Evolutionary conservation across 2,329 filamentous ascomycete species (phyloP), one percentile per base, ranked within the genome.

Genomic region (Leptographium procerum): DNA sequence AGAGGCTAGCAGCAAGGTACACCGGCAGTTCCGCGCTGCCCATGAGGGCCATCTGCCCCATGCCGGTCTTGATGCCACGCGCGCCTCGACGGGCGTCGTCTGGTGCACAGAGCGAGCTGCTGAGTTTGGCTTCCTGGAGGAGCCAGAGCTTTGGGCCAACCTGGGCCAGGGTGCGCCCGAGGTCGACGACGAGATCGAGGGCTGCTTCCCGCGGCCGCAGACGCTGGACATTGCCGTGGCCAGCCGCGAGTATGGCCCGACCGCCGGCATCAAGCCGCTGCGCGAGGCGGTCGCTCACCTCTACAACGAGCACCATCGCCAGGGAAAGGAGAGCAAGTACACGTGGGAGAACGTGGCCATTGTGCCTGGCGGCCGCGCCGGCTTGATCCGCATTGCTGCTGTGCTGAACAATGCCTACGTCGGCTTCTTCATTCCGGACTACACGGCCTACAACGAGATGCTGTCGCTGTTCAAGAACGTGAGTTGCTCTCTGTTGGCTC

Each of bases 371-470:
- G 92, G 92, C 45, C 84, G 92, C 66, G 92, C 92, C 36, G 92
- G 92, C 54, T 77, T 97, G 73, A 96, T 96, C 70, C 84, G 92
- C 66, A 96, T 97, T 70, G 92, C 92, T 24, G 92, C 92, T 56
- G 91, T 97, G 7, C 75, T 97, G 65, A 92, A 92, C 63, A 95
- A 95, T 71, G 86, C 91, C 58, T 95, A 95, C 69, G 79, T 96
- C 62, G 89, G 87, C 48, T 96, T 96, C 80, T 96, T 95, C 73
- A 89, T 95, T 69, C 89, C 89, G 52, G 88, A 96, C 71, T 96
- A 96, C 75, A 96, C 91, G 3, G 92, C 92, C 2, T 97, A 97
- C 78, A 96, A 95, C 69, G 91, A 96, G 77, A 96, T 97, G 91
- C 75, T 96, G 75, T 90, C 86, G 59, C 77, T 96, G 60, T 96